Conservation (phyloP, 2,329 filamentous ascomycete genomes). For the Arthroderma sp. region DNA sequence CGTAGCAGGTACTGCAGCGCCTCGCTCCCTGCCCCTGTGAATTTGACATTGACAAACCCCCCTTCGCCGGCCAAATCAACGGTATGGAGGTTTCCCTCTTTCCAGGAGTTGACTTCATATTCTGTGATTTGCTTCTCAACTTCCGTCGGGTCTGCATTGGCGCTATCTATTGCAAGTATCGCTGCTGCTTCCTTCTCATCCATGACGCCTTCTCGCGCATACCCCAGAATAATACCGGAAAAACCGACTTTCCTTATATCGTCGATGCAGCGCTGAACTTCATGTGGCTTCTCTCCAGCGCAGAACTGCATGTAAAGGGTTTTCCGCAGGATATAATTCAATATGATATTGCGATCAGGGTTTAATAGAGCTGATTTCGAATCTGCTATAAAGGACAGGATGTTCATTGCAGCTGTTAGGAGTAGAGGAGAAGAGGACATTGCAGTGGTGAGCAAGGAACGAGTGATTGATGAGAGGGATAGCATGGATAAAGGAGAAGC, state of each 20-base stretch:
- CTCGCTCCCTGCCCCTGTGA: conserved; percentile 71
- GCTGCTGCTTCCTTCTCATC: conserved; percentile 34
- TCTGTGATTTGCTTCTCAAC: conserved; percentile 12
- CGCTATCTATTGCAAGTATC: background rate
- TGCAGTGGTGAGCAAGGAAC: conserved; percentile 14
- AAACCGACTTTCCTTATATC: conserved; percentile 64
- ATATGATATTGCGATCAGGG: conserved; percentile 61
- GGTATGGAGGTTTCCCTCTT: conserved; percentile 60
- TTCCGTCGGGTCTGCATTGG: conserved; percentile 14
- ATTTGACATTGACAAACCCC: conserved; percentile 58
- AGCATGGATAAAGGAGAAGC: conserved; percentile 14
- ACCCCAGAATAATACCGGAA: conserved; percentile 70
- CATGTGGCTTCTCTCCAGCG: conserved; percentile 59
- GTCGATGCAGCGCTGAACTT: conserved; percentile 55
- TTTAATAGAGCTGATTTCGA: conserved; percentile 55
- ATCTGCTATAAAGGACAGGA: conserved; percentile 59
- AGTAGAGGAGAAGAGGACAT: conserved; percentile 28
- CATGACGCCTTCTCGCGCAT: conserved; percentile 69
- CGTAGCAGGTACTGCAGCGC: conserved; percentile 56
- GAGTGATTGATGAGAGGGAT: conserved; percentile 13
- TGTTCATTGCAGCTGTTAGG: conserved; percentile 54
- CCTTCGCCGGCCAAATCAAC: conserved; percentile 39
- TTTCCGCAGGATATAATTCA: conserved; percentile 59
- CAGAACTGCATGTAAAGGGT: conserved; percentile 91
- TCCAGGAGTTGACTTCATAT: conserved; percentile 45